Evolutionary conservation across 139 green algal species (phyloP), one percentile per base, ranked within the genome.

Genomic region (Pleodorina starrii): DNA sequence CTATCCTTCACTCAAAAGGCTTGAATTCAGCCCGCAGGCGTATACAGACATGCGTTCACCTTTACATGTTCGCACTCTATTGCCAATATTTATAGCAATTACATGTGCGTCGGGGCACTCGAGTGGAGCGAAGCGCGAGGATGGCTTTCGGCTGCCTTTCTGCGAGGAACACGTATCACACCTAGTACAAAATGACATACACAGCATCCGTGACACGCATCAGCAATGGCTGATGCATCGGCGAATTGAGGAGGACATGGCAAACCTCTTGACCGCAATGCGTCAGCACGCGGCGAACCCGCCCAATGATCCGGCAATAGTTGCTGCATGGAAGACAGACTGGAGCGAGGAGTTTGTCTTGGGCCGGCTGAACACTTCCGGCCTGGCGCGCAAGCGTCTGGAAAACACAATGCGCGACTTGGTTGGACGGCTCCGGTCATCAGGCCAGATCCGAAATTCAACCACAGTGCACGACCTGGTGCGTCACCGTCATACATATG

Each of bases 391-490:
- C 17, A 11, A 60, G 21, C 42, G 27, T 17, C 43, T 81, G 42
- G 73, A 81, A 17, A 42, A 38, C 5, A 17, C 16, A 7, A 60
- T 81, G 73, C 23, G 25, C 19, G 44, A 7, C 1, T 23, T 81
- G 7, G 40, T 57, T 2, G 23, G 12, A 9, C 17, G 19, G 9
- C 73, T 81, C 27, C 73, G 73, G 1, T 42, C 42, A 6, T 12
- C 42, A 19, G 27, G 29, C 42, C 3, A 59, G 5, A 42, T 81
- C 42, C 23, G 2, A 19, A 6, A 42, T 25, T 12, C 19, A 4
- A 81, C 73, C 1, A 81, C 73, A 36, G 73, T 81, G 19, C 42
- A 81, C 32, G 44, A 81, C 19, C 29, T 81, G 73, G 73, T 81
- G 25, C 57, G 19, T 29, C 48, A 57, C 12, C 48, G n/a, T n/a